Evolutionary conservation across 257 asterid species (phyloP), one percentile per base, ranked within the genome.

Genomic region (Lantana camara): DNA sequence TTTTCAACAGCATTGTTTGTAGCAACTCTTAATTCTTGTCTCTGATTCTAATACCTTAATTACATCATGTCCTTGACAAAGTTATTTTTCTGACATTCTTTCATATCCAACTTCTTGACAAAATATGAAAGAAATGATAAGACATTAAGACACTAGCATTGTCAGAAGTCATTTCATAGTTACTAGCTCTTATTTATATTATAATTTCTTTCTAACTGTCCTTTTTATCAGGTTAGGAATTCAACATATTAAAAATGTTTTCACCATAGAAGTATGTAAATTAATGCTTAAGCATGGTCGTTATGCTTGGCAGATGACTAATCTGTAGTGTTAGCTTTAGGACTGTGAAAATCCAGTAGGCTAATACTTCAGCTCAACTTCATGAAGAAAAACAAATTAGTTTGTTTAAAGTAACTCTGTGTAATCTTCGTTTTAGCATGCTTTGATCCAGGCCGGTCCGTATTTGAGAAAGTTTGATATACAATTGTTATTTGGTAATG

Each of bases 301-400:
- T 29, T 13, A 48, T 45, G 10, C 38, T 30, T 17, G 1, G 24
- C 41, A 29, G 27, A 23, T 61, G 15, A 60, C 27, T 21, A 9
- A 30, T 46, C 19, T 46, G 57, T 47, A 35, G 32, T 24, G 56
- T 16, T 61, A 22, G 56, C 44, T 62, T 60, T 42, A 3, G 27
- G 41, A 41, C 29, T 63, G 37, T 27, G 29, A 56, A 61, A 35
- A 44, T 45, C 6, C 0, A 8, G 45, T 40, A 27, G 13, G 44
- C 21, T 40, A 19, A 30, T 29, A 47, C 48, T 46, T 32, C 37
- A 60, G 49, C 44, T 16, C 24, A 4, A 0, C 55, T 44, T 60
- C n/a, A 20, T 6, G 9, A 9, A 0, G 5, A 32, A 11, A 10
- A 30, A 27, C 27, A 9, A 17, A 29, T 60, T 44, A 45, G 57